Base-by-base conservation (phyloP, 1,284 basidiomycete genomes). In the Cryptococcus hybrid region DNA sequence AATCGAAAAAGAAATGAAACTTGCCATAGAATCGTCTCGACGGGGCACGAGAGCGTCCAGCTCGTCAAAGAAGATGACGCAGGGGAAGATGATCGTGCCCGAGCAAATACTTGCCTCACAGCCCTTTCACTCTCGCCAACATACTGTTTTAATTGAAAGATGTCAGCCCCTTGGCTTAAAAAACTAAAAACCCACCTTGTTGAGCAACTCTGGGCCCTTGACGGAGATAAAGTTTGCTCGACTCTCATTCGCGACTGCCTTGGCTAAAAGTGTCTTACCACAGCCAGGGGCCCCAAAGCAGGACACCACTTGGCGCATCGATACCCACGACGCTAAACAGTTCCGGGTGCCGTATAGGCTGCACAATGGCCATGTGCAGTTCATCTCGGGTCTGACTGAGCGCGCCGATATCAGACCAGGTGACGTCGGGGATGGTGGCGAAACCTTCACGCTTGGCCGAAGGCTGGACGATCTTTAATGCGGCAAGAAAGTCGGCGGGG, bases 31-130 rank as follows among this genome's bases (percentile, higher is more conserved):
- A 65, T 98, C 95, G 69, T 98, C 96, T 50, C 95, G 84, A 5
- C 92, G 81, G 0, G 95, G 95, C 0, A 98, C 96, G 12, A 99
- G 83, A 0, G 96, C 96, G 66, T 99, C 96, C 5, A 98, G 83
- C 77, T 99, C 95, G 73, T 99, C 96, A 79, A 99, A 99, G 87
- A 99, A 99, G 90, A 99, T 98, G 61, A 99, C 95, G 77, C 95
- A 79, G 46, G 96, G 7, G 95, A 92, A 0, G 95, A 95, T 9
- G 96, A 94, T 67, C 96, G 89, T 43, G 96, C 96, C 78, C 98
- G 95, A 81, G 97, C 92, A 69, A 98, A 98, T 0, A 98, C 91
- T 71, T 96, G 92, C 44, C 95, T 82, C 0, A 99, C 92, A 0
- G 95, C 94, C 34, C 92, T 82, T 74, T 99, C 96, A 74, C 90